Evolutionary conservation across 352 stramenopile genomes (phyloP), one percentile per base, ranked within the genome.

Genomic region (Globisporangium middletonii): DNA sequence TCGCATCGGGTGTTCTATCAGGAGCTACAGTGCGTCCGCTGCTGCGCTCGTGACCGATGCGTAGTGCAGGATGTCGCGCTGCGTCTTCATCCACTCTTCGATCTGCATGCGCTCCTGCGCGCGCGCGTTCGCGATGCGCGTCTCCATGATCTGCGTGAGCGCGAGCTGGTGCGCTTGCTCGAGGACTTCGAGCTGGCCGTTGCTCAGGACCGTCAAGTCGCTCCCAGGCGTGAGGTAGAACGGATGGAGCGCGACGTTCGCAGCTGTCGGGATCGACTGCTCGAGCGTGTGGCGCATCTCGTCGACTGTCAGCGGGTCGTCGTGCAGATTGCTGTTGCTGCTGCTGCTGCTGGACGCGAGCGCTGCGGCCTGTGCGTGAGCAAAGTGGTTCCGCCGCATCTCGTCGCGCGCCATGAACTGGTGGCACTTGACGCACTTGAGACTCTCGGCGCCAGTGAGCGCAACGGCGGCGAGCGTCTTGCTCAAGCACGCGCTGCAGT

Each of bases 1-100:
- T 38, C 6, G 6, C n/a, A n/a, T n/a, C n/a, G n/a, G n/a, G n/a
- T n/a, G n/a, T n/a, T n/a, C n/a, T n/a, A n/a, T n/a, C n/a, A n/a
- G 5, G 33, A 38, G 4, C 33, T 38, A 38, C 7, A 38, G 33
- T 30, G 49, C 11, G 23, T 33, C 18, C 7, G 16, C 38, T 16
- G 30, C 47, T 42, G 9, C n/a, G 19, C 13, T 53, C 47, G 42
- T 33, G 26, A 19, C 44, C 16, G 53, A 5, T n/a, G 62, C 44
- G 44, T 74, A 82, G 45, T 83, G 71, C 30, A 86, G 54, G 6
- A 88, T 65, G 43, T 85, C 73, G n/a, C 67, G 78, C 60, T 84
- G 77, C 43, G 74, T 87, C 64, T 88, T 88, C 28, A 89, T 62
- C 78, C 78, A 87, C 41, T 91, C 81, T 38, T 89, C 72, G 62